phyloP scores from a whole-genome alignment of 257 asterid species.

The Coffea canephora region DNA sequence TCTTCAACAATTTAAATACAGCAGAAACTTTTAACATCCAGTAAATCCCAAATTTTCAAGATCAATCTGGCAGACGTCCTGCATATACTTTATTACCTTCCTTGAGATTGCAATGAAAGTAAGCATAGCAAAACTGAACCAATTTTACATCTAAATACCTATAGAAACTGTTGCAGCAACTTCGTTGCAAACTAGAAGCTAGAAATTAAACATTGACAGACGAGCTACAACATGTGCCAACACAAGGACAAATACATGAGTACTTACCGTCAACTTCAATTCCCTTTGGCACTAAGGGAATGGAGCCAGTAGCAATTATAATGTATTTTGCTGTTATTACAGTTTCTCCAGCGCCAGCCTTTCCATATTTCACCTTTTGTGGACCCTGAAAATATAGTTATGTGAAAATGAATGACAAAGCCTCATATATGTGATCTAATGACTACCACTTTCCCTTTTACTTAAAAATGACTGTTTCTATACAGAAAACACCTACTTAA shows the following conservation, averaged over 20 bases:
- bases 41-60: not conserved
- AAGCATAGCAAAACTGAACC: not conserved
- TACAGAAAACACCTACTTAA: not conserved
- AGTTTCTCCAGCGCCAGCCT: slow-evolving; percentile 57
- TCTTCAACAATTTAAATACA: not conserved
- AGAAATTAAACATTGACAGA: not conserved
- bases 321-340: slow-evolving; percentile 80
- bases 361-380: slow-evolving; percentile 81
- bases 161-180: not conserved
- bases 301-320: slow-evolving; percentile 91
- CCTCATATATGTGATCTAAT: not conserved
- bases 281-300: slow-evolving; percentile 92
- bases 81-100: not conserved
- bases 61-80: not conserved
- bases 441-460: not conserved
- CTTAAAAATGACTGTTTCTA: not conserved
- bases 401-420: not conserved
- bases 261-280: slow-evolving; percentile 89
- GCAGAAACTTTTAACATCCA: not conserved
- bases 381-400: slow-evolving; percentile 60
- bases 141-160: not conserved
- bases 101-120: not conserved
- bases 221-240: slow-evolving; percentile 11
- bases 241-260: slow-evolving; percentile 28
- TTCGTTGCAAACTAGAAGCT: not conserved